Evolutionary conservation across 768 basidiomycete genomes (phyloP).

Genomic region (Neoboletus subvelutipes): DNA sequence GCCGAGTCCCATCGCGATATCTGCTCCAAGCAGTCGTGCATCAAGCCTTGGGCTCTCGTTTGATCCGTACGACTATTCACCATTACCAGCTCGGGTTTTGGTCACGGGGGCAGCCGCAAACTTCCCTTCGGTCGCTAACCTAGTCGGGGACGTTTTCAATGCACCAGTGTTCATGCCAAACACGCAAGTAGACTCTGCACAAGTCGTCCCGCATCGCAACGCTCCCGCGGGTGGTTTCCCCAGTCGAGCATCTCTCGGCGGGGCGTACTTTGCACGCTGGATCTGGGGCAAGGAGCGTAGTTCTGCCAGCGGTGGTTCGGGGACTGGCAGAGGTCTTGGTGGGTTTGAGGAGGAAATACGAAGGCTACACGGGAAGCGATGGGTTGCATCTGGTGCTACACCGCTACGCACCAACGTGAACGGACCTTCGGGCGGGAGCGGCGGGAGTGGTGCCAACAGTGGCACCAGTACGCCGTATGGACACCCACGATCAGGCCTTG

Average conservation of each 20-base stretch:
- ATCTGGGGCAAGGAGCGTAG: conserved; percentile 71
- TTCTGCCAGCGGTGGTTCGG: conserved; percentile 28
- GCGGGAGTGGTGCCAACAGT: conserved; percentile 55
- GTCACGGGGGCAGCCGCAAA: conserved; percentile 80
- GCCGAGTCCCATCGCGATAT: conserved; percentile 24
- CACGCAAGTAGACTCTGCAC: conserved; percentile 77
- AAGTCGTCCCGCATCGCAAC: conserved; percentile 66
- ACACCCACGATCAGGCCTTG: conserved; percentile 51
- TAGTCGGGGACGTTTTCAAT: conserved; percentile 82
- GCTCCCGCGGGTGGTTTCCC: conserved; percentile 70
- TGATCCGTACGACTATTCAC: conserved; percentile 72
- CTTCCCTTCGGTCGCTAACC: conserved; percentile 78
- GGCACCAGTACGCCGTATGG: conserved; percentile 70
- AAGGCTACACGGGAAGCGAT: conserved; percentile 68
- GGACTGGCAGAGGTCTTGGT: conserved; percentile 41
- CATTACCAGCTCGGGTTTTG: conserved; percentile 64
- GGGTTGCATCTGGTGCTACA: conserved; percentile 63
- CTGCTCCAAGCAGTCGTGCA: conserved; percentile 26
- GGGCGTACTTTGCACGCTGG: conserved; percentile 82
- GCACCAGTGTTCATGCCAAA: conserved; percentile 73
- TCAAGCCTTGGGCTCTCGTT: conserved; percentile 63
- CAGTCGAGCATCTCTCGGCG: conserved; percentile 66
- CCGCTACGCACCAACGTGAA: conserved; percentile 62
- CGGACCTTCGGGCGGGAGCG: conserved; percentile 33
- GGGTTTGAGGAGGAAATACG: conserved; percentile 82